phyloP scores from a whole-genome alignment of 768 basidiomycete genomes.

The Trametes coccinea region DNA sequence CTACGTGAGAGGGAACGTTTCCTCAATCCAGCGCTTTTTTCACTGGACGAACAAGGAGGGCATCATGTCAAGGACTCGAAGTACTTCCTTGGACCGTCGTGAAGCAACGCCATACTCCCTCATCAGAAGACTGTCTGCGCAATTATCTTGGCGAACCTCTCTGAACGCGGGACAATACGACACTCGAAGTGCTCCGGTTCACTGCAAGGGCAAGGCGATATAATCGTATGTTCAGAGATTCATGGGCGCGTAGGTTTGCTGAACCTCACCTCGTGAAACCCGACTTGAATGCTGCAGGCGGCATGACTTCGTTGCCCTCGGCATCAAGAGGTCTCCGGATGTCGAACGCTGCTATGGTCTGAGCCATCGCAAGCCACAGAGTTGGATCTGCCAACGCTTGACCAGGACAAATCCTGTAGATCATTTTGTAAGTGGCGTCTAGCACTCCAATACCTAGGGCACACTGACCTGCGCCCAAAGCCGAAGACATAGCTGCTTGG shows the following conservation, averaged over 20 bases:
- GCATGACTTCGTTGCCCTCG: slow-evolving; percentile 41
- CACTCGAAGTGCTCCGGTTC: not conserved
- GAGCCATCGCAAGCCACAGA: slow-evolving; percentile 47
- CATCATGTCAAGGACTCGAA: too few species aligned
- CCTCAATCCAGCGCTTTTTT: too few species aligned
- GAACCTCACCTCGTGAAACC: slow-evolving; percentile 45
- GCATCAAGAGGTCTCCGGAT: slow-evolving; percentile 44
- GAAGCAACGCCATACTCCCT: too few species aligned
- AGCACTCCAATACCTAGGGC: too few species aligned
- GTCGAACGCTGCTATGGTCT: slow-evolving; percentile 40
- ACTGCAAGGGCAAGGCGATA: not conserved
- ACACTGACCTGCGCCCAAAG: slow-evolving; percentile 21
- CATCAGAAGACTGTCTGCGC: too few species aligned
- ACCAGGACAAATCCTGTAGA: slow-evolving; percentile 49
- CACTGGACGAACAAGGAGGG: too few species aligned
- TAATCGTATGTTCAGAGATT: not conserved
- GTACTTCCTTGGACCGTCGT: too few species aligned
- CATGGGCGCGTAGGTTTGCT: too few species aligned
- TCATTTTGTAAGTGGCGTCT: too few species aligned
- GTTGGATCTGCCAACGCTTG: slow-evolving; percentile 49
- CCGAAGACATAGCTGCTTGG: slow-evolving; percentile 20
- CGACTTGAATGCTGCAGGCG: slow-evolving; percentile 38
- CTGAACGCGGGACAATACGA: not conserved
- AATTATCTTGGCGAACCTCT: not conserved
- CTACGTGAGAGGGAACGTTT: too few species aligned